Evolutionary conservation across 2,329 filamentous ascomycete species (phyloP).

Genomic region (Botrytis galanthina): DNA sequence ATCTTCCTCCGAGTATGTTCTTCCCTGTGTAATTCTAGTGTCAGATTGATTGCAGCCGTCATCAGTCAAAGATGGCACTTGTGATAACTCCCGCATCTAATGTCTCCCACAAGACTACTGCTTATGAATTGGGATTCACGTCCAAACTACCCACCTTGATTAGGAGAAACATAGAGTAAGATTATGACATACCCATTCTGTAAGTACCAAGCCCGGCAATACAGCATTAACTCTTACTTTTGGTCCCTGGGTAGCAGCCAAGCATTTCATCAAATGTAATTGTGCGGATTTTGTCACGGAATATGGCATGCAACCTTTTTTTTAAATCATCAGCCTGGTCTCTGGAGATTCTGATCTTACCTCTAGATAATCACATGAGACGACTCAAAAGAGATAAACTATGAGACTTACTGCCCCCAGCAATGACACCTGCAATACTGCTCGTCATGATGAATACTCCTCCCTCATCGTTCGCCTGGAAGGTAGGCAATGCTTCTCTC

Average conservation of each 20-base stretch:
- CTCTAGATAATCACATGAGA: neutral
- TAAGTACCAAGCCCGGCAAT: slow-evolving; percentile 61
- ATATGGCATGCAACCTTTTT: slow-evolving; percentile 27
- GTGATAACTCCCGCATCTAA: neutral
- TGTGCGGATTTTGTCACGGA: slow-evolving; percentile 47
- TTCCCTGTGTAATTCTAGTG: slow-evolving; percentile 40
- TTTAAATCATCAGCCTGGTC: neutral
- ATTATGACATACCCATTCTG: slow-evolving; percentile 53
- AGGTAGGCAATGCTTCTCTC: slow-evolving; percentile 55
- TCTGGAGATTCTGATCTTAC: no score
- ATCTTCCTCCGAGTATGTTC: slow-evolving; percentile 51
- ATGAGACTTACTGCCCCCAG: slow-evolving; percentile 19
- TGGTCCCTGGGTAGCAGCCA: slow-evolving; percentile 59
- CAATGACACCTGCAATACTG: slow-evolving; percentile 52
- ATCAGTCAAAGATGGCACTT: neutral
- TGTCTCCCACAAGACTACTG: neutral
- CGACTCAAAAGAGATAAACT: neutral
- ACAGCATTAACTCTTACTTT: slow-evolving; percentile 65
- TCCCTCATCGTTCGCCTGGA: slow-evolving; percentile 60
- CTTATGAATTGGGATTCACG: neutral
- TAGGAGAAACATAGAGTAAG: neutral
- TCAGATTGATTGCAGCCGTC: neutral
- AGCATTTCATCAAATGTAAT: slow-evolving; percentile 63
- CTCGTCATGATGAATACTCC: slow-evolving; percentile 63
- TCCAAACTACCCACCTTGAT: neutral